These are phyloP conservation scores for Hansenula sp. DNA, from an alignment of 1,139 yeast species.

Conservation along the genomic window DNA sequence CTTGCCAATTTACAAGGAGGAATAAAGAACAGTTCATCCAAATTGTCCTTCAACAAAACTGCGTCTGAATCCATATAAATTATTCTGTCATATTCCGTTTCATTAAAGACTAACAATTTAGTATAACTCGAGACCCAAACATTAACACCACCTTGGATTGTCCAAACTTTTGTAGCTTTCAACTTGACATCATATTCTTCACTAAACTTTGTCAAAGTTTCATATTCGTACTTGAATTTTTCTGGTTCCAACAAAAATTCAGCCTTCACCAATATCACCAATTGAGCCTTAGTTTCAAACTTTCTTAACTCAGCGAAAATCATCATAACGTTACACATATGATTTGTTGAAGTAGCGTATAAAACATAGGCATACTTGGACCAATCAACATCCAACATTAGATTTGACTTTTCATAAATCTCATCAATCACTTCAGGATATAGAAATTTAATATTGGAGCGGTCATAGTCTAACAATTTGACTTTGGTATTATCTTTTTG, in stretches of 20 bases:
- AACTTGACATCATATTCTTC: constrained; percentile 23
- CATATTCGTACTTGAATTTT: not conserved
- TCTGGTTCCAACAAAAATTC: constrained; percentile 16
- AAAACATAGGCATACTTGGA: constrained; percentile 38
- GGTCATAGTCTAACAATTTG: constrained; percentile 8
- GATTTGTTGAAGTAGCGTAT: constrained; percentile 38
- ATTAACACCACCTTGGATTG: constrained; percentile 21
- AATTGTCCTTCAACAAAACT: constrained; percentile 19
- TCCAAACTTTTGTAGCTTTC: constrained; percentile 14
- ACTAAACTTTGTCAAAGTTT: constrained; percentile 7
- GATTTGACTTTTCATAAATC: constrained; percentile 7
- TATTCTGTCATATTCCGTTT: constrained; percentile 40
- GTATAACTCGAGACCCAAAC: constrained; percentile 51
- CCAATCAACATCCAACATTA: constrained; percentile 32
- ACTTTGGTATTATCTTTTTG: not conserved
- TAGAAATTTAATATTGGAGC: constrained; percentile 7
- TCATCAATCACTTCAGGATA: constrained; percentile 8
- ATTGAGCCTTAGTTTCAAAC: constrained; percentile 31
- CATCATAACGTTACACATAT: constrained; percentile 38
- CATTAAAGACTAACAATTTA: constrained; percentile 46
- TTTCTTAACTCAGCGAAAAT: constrained; percentile 32
- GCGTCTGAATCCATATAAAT: constrained; percentile 39
- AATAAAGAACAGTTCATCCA: constrained; percentile 45
- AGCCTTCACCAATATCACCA: constrained; percentile 31
- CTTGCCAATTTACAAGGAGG: constrained; percentile 33